Base-by-base conservation (phyloP, 495 filamentous ascomycete genomes). In the Penicillium simplicissimum region DNA sequence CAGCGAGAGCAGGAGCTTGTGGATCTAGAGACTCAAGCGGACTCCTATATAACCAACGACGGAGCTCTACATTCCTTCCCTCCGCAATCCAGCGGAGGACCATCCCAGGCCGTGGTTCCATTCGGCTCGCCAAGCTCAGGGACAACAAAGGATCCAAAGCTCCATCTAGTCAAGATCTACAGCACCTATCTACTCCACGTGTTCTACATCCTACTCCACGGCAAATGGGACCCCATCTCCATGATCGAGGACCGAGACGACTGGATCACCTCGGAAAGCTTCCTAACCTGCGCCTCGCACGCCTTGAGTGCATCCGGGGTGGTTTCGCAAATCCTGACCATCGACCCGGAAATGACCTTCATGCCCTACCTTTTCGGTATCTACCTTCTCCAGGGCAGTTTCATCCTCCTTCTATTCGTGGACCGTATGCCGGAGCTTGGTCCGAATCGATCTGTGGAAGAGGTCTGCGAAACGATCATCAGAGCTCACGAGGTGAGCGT, bases 361-460 rank as follows among this genome's bases (percentile, higher is more conserved):
- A 86, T 87, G 78, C 84, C 84, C 10, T 87, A 84, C 67, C 77
- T 86, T 23, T 85, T 86, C 52, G 84, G 84, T 8, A 84, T 86
- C 15, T 86, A 87, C 62, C 67, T 87, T 3, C 73, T 87, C 4
- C 84, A 86, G 56, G 84, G 84, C 0, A 84, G 81, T 67, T 82
- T 87, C 60, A 72, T 85, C 21, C 73, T 86, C 14, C 73, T 87
- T 5, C 70, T 86, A 1, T 80, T 86, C 33, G 82, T 83, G 33
- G 84, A 87, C 59, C 68, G 65, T 0, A 85, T 84, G 68, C 70
- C 83, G 25, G 80, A 84, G 61, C 73, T 78, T 7, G 82, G 84
- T 23, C 78, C 81, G 4, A 80, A 78, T 47, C 71, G 77, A 23
- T 77, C 73, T 10, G 82, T 86, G 3, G 77, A 84, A 43, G 75